Conservation (phyloP, 176 grass and related monocot genomes). For the Dactylis glomerata region DNA sequence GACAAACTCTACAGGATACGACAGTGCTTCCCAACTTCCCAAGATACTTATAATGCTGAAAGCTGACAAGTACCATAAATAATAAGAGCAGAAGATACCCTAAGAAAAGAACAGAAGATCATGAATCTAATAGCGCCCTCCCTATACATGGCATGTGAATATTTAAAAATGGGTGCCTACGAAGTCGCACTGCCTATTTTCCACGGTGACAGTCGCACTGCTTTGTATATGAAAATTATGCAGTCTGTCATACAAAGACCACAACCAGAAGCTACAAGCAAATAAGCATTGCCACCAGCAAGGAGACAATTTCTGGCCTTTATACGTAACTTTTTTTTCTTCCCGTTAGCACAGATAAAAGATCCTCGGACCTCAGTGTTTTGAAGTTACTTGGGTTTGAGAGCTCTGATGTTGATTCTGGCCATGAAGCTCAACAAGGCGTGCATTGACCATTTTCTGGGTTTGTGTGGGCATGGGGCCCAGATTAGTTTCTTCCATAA, state of each 20-base stretch:
- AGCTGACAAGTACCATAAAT: background rate
- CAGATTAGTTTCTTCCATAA: background rate
- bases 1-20: background rate
- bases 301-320: background rate
- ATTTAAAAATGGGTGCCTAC: background rate
- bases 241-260: background rate
- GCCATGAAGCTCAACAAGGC: background rate
- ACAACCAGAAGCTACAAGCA: background rate
- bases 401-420: background rate
- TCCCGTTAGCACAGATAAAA: background rate
- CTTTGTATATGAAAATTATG: background rate
- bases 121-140: background rate
- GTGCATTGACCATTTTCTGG: background rate
- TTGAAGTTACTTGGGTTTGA: slow-evolving; percentile 12
- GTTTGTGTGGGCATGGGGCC: background rate
- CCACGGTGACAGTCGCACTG: background rate
- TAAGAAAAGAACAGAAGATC: background rate
- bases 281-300: slow-evolving; percentile 4
- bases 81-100: background rate
- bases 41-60: background rate
- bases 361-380: background rate
- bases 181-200: background rate
- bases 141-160: background rate
- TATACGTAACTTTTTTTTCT: background rate
- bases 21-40: slow-evolving; percentile 1